phyloP scores from a whole-genome alignment of 75 land plant genomes.

The Isoetes taiwanensis region DNA sequence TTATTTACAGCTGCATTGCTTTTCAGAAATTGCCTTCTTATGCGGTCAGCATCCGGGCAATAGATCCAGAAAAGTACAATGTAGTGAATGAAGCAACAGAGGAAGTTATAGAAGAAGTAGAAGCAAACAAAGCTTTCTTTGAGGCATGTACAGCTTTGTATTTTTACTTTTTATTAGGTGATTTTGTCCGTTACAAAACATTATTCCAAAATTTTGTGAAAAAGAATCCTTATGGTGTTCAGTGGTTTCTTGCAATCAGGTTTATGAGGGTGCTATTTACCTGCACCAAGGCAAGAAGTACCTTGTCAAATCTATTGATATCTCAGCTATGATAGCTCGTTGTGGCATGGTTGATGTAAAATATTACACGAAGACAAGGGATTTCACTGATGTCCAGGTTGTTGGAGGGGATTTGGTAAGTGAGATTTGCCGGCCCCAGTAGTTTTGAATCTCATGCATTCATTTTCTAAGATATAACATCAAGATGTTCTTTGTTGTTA shows the following conservation, averaged over 20 bases:
- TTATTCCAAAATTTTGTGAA: no score
- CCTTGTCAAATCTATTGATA: constrained; percentile 51
- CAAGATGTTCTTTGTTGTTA: no score
- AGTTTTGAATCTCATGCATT: background rate
- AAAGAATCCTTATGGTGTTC: no score
- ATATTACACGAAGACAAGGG: constrained; percentile 88
- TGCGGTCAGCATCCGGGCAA: constrained; percentile 62
- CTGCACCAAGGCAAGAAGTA: constrained; percentile 82
- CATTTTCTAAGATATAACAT: background rate
- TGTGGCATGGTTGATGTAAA: constrained; percentile 71
- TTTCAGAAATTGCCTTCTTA: constrained; percentile 66
- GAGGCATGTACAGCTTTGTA: constrained; percentile 38
- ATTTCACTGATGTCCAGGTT: constrained; percentile 88
- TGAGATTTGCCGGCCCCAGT: background rate
- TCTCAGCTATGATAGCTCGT: constrained; percentile 58
- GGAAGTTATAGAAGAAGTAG: constrained; percentile 87
- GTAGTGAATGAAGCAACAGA: constrained; percentile 47
- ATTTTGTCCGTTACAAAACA: no score
- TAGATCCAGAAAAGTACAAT: constrained; percentile 60
- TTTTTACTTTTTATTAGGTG: background rate
- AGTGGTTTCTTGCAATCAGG: no score
- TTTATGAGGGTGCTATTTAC: constrained; percentile 98
- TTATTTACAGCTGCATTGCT: background rate
- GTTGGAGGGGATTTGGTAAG: constrained; percentile 73
- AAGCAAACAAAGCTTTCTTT: constrained; percentile 93